phyloP scores from a whole-genome alignment of 108 stramenopile genomes.

The Discostella stelligeroides region DNA sequence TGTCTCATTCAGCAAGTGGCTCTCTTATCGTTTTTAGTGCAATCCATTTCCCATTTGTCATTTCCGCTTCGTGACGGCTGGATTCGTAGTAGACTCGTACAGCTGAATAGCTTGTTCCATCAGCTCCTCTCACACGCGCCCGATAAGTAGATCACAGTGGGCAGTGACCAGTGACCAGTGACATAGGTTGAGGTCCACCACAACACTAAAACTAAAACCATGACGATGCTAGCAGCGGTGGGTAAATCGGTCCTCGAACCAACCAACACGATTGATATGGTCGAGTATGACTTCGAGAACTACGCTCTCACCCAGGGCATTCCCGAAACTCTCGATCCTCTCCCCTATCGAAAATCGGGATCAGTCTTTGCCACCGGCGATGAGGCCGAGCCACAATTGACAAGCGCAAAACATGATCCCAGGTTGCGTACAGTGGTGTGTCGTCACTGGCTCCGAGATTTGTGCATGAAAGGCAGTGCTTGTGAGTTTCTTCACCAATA shows the following conservation, averaged over 20 bases:
- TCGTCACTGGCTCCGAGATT: slow-evolving; percentile 93
- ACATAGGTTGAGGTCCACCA: no score
- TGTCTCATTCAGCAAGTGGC: no score
- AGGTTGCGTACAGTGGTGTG: slow-evolving; percentile 92
- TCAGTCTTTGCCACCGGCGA: slow-evolving; percentile 82
- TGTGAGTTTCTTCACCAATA: slow-evolving; percentile 95
- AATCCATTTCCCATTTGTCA: no score
- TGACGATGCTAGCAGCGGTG: slow-evolving; percentile 22
- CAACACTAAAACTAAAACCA: no score
- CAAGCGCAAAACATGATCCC: slow-evolving; percentile 89
- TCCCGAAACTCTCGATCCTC: slow-evolving; percentile 88
- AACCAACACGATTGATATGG: slow-evolving; percentile 54
- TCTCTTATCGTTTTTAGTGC: no score
- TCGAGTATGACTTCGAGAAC: slow-evolving; percentile 89
- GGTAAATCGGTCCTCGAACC: slow-evolving; percentile 40
- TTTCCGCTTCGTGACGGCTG: no score
- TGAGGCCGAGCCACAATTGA: slow-evolving; percentile 71
- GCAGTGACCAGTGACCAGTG: no score
- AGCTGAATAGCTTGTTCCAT: no score
- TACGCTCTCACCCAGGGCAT: slow-evolving; percentile 85
- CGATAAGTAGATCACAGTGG: no score
- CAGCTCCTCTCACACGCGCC: no score
- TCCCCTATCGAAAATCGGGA: slow-evolving; percentile 88
- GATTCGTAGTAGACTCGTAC: no score
- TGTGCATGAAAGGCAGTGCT: slow-evolving; percentile 94